Evolutionary conservation across 164 flowering plant genomes (phyloP), one percentile per base, ranked within the genome.

Genomic region (Vitis vinifera): DNA sequence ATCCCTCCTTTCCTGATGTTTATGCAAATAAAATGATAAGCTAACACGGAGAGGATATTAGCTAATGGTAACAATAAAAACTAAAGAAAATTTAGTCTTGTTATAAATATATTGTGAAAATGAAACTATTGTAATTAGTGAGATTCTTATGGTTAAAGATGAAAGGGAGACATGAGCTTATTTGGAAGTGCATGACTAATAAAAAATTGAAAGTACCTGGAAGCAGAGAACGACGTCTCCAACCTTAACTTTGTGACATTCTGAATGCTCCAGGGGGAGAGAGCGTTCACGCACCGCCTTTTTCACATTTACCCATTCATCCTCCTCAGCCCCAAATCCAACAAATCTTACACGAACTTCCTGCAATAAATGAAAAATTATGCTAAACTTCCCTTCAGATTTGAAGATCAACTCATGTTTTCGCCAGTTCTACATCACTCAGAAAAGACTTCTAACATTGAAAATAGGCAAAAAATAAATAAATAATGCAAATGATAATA

Each of bases 291-390:
- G 81, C 1, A 81, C 77, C 1, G 77, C 69, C 3, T 69, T 61
- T 71, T 72, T 82, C 1, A 82, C 57, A 62, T 78, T 85, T 48
- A 85, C 77, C 88, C 88, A 85, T 68, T 85, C 88, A 70, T 85
- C 86, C 58, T 83, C 84, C 44, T 77, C 82, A 14, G 83, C 76
- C 16, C 82, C 85, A 70, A 81, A 85, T 30, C 88, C 88, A 51
- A 76, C 75, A 77, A 75, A 85, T 68, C 88, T 74, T 56, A 81
- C 83, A 71, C 67, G 83, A 60, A 68, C 86, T 80, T 85, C 88
- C 88, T 85, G 77, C 51, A 79, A 70, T 10, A 72, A 71, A 70
- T 23, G 59, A 50, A 15, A 68, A 66, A 48, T 9, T n/a, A 27
- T 6, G 67, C 58, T 6, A 57, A 51, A 47, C 4, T 23, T 59